Evolutionary conservation across 495 filamentous ascomycete species (phyloP), one percentile per base, ranked within the genome.

Genomic region (Hapsidospora chrysogenum): DNA sequence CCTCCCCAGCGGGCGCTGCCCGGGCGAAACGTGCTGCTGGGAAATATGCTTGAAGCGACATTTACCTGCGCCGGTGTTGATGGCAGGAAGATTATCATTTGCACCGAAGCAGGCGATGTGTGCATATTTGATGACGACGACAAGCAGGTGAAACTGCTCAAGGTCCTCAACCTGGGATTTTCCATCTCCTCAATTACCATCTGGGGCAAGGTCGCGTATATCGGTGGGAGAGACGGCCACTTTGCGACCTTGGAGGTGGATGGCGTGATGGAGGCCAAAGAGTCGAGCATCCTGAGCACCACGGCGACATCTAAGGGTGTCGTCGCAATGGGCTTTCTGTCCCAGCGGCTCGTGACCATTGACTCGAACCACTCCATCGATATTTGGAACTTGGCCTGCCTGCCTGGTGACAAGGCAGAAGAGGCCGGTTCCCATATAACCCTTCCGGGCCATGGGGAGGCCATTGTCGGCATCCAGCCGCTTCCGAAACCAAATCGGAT

Each of bases 81-180:
- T 9, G 72, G 84, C 14, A 57, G 64, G 16, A 73, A 72, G 40
- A 69, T 75, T 15, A 64, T 83, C 38, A 66, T 81, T 21, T 85
- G 78, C 57, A 75, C 79, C 23, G 76, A 80, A 45, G 68, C 68
- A 46, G 75, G 72, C 9, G 72, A 78, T 49, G 63, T 92, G 33
- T 92, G 82, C 51, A 50, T 86, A 14, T 61, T 96, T 10, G 82
- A 94, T 48, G 85, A 89, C 46, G 67, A 56, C 13, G 74, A 75
- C 31, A 75, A 75, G 31, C 64, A 71, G 41, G 76, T 75, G 47
- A 79, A 73, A 41, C 58, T 97, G 37, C 56, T 63, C 25, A 70
- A 68, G 42, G 53, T 81, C 17, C 63, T 69, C 17, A 65, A 68
- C 30, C 64, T 69, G 28, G 74, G 68, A 20, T 83, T 82, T 50